Conservation (phyloP, 129 eudicot species). For the Flaveria sonorensis region DNA sequence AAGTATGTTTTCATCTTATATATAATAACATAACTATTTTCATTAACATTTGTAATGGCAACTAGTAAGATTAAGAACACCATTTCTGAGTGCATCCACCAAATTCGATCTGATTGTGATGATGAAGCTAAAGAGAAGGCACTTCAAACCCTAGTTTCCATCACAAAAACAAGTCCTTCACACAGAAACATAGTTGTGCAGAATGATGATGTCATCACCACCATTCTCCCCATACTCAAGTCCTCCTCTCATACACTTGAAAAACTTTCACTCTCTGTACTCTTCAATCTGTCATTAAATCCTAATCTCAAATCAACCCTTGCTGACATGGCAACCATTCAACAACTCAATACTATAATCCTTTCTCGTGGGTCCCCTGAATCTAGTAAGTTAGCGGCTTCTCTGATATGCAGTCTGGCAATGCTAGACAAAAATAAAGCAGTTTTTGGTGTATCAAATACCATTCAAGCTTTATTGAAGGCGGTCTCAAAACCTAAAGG, state of each 20-base stretch:
- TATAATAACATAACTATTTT: slow-evolving; percentile 12
- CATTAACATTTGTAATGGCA: slow-evolving; percentile 11
- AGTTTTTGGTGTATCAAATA: slow-evolving; percentile 71
- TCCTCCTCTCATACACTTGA: slow-evolving; percentile 39
- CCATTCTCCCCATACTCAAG: slow-evolving; percentile 35
- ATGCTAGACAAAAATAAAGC: slow-evolving; percentile 85
- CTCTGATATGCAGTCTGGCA: slow-evolving; percentile 75
- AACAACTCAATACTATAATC: slow-evolving; percentile 50
- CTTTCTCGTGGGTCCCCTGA: slow-evolving; percentile 45
- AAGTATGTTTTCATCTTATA: slow-evolving; percentile 19
- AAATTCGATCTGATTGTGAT: slow-evolving; percentile 40
- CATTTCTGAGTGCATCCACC: slow-evolving; percentile 56
- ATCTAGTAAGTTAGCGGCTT: slow-evolving; percentile 60
- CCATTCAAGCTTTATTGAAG: slow-evolving; percentile 48
- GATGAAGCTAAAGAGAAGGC: slow-evolving; percentile 44
- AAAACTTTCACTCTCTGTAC: slow-evolving; percentile 58
- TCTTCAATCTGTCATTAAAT: slow-evolving; percentile 76
- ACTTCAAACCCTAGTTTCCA: slow-evolving; percentile 28
- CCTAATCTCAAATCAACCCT: slow-evolving; percentile 59
- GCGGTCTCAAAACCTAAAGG: slow-evolving; percentile 37
- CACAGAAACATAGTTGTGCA: slow-evolving; percentile 59
- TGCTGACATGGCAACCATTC: slow-evolving; percentile 57
- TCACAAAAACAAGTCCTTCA: slow-evolving; percentile 71
- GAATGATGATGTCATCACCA: slow-evolving; percentile 38
- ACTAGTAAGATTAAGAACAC: slow-evolving; percentile 41